Base-by-base conservation (phyloP, 1,284 basidiomycete species). In the Rhodotorula mucilaginosa region DNA sequence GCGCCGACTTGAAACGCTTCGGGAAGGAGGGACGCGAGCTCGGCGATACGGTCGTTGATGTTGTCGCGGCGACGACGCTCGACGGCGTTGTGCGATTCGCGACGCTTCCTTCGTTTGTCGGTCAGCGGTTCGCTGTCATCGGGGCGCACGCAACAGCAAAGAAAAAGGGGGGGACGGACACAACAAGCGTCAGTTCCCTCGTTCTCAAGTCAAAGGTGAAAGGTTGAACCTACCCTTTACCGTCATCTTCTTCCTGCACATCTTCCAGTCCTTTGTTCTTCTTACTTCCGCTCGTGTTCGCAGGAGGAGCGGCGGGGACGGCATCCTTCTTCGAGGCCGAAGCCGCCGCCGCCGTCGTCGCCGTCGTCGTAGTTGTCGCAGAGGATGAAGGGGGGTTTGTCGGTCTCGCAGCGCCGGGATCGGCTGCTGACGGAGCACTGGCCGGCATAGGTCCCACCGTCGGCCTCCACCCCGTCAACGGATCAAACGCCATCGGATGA, bases 1-100 rank as follows among this genome's bases (percentile, higher is more conserved):
- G 48, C 92, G 16, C 73, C 80, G 46, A 79, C 74, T 31, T 83
- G 74, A 69, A 83, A 79, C 19, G 77, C 70, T 61, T 92, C 91
- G 3, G 93, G 93, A 71, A 96, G 90, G 65, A 96, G 84, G 34
- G 89, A 90, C 23, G 92, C 90, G 2, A 96, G 86, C 81, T 96
- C 93, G 59, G 87, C 87, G 77, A 96, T 96, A 82, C 91, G 91
- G 83, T 95, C 93, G 81, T 96, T 96, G 81, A 96, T 96, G 80
- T 93, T 94, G 80, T 95, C 93, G 60, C 93, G 82, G 65, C 93
- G 81, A 44, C 93, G 83, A 26, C 93, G 85, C 83, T 96, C 93
- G 74, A 96, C 93, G 5, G 92, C 92, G 79, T 95, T 95, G 80
- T 95, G 93, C 10, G 88, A 90, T 81, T 94, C 92, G 70, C 92